phyloP scores from a whole-genome alignment of 768 basidiomycete species.

The Psilocybe tampanensis region DNA sequence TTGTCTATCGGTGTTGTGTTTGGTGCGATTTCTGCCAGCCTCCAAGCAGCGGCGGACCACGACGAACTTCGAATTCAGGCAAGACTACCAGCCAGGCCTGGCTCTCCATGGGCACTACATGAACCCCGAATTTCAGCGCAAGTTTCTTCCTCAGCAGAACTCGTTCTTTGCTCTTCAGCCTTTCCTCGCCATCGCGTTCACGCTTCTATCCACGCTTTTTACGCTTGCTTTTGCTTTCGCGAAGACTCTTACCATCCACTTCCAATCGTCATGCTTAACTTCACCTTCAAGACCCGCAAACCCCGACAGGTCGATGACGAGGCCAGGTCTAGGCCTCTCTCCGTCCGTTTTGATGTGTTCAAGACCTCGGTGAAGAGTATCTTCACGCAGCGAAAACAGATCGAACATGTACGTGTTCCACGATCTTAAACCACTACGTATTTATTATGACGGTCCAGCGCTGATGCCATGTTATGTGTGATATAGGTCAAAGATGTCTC shows the following conservation, averaged over 20 bases:
- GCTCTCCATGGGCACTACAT: background rate
- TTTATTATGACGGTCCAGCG: background rate
- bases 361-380: background rate
- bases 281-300: background rate
- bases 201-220: background rate
- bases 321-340: background rate
- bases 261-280: background rate
- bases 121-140: background rate
- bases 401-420: background rate
- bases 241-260: background rate
- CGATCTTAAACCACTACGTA: background rate
- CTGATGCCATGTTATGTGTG: background rate
- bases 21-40: background rate
- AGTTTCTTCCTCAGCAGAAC: background rate
- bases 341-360: background rate
- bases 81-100: slow-evolving; percentile 3
- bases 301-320: background rate
- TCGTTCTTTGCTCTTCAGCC: background rate
- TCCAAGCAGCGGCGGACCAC: background rate
- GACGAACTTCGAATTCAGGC: background rate
- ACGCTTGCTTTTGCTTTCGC: background rate
- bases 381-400: background rate
- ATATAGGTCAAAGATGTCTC: background rate
- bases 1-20: background rate
- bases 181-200: background rate